These are phyloP conservation scores for Calonectria pteridis DNA, from an alignment of 2,329 filamentous ascomycete genomes.

Conservation along the genomic window DNA sequence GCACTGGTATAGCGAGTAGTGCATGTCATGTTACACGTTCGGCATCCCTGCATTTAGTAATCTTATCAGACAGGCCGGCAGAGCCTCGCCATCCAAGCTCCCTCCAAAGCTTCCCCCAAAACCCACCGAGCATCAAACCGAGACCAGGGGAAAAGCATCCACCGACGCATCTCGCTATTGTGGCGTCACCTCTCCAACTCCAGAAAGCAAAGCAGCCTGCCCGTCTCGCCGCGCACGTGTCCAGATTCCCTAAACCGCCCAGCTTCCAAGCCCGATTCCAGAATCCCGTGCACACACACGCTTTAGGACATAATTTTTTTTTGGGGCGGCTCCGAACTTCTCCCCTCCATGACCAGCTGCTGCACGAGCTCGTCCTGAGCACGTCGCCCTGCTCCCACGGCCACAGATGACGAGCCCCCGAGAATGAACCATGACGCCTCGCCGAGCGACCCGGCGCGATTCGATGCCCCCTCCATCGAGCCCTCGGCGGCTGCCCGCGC, in stretches of 20 bases:
- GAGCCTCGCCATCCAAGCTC: conserved; percentile 1
- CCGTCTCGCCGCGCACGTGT: not conserved
- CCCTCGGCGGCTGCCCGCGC: conserved; percentile 34
- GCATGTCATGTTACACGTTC: not conserved
- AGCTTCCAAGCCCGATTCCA: not conserved
- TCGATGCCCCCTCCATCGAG: conserved; percentile 37
- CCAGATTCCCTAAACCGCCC: conserved; percentile 2
- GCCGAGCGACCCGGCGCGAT: conserved; percentile 55
- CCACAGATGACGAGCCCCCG: conserved; percentile 51
- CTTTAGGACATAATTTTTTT: not conserved
- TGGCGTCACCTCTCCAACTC: not conserved
- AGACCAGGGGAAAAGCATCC: not conserved
- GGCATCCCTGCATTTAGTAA: conserved; percentile 1
- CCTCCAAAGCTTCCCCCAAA: not conserved
- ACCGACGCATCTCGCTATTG: not conserved
- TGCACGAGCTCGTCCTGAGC: conserved; percentile 42
- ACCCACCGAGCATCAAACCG: not conserved
- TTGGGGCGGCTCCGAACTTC: not conserved
- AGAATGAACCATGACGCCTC: conserved; percentile 67
- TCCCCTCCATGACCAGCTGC: conserved; percentile 37
- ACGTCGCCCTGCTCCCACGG: conserved; percentile 29
- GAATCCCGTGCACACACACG: not conserved
- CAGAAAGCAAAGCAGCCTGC: not conserved
- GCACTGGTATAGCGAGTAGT: conserved; percentile 1
- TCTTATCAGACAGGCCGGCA: not conserved